phyloP scores from a whole-genome alignment of 441 rosid species.

The Cnidoscolus chayamansa region DNA sequence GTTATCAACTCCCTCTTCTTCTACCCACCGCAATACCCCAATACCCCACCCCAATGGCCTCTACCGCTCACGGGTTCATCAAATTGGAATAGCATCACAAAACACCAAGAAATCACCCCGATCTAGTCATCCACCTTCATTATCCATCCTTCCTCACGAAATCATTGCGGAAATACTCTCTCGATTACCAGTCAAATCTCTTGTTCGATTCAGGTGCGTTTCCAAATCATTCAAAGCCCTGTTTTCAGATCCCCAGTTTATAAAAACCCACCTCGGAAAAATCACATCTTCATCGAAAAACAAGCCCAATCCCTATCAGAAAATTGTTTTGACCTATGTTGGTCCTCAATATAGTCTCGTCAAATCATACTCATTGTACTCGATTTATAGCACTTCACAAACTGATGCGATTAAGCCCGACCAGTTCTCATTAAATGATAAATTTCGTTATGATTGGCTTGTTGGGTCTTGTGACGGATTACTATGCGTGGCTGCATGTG shows the following conservation, averaged over 20 bases:
- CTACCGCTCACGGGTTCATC: not conserved
- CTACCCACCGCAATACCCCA: not conserved
- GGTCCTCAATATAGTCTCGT: not conserved
- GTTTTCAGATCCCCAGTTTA: conserved; percentile 19
- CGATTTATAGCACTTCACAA: conserved; percentile 11
- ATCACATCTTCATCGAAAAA: not conserved
- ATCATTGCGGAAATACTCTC: conserved; percentile 21
- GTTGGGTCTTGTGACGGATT: conserved; percentile 29
- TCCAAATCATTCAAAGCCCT: conserved; percentile 19
- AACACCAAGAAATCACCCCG: not conserved
- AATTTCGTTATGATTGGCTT: not conserved
- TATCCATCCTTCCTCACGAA: conserved; percentile 16
- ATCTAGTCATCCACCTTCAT: not conserved
- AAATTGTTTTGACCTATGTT: not conserved
- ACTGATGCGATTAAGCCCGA: conserved; percentile 3
- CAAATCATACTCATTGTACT: conserved; percentile 11
- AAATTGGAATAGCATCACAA: not conserved
- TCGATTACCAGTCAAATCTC: conserved; percentile 21
- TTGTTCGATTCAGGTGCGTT: conserved; percentile 17
- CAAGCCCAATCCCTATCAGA: not conserved
- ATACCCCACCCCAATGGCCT: not conserved
- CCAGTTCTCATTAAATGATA: not conserved
- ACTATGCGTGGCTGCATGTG: conserved; percentile 10
- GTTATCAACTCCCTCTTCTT: not conserved
- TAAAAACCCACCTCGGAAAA: conserved; percentile 21